phyloP scores from a whole-genome alignment of 2,329 filamentous ascomycete species.

The Sporothrix inflata region DNA sequence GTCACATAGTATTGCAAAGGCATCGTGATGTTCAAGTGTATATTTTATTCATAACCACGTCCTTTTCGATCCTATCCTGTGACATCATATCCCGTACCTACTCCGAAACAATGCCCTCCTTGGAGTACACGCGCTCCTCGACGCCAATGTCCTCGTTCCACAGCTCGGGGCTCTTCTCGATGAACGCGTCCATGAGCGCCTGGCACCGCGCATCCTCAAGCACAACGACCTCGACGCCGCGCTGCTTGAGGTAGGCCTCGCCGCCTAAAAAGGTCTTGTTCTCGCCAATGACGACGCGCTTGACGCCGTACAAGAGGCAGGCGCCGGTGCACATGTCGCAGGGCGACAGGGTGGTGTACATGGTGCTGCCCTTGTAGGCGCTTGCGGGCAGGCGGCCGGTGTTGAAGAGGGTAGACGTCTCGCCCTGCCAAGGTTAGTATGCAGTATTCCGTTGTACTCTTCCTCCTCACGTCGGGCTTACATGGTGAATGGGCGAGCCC shows the following conservation, averaged over 20 bases:
- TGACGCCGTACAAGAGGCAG: conserved; percentile 74
- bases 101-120: conserved; percentile 37
- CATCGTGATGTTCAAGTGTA: not conserved
- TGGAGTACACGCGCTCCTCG: conserved; percentile 48
- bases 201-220: conserved; percentile 67
- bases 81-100: not conserved
- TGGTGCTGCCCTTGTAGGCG: conserved; percentile 70
- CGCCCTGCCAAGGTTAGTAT: conserved; percentile 44
- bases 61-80: not conserved
- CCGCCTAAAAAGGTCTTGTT: conserved; percentile 75
- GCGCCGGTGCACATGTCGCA: conserved; percentile 84
- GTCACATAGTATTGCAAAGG: too few species aligned
- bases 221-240: conserved; percentile 74
- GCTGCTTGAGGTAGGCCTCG: conserved; percentile 68
- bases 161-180: conserved; percentile 70
- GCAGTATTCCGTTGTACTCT: not conserved
- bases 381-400: conserved; percentile 71
- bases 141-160: conserved; percentile 68
- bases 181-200: conserved; percentile 72
- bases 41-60: too few species aligned
- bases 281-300: conserved; percentile 75
- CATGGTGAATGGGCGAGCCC: conserved; percentile 71
- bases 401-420: conserved; percentile 75
- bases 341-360: conserved; percentile 80
- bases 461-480: conserved; percentile 46